These are phyloP conservation scores for Cucumis hystrix DNA, from an alignment of 306 rosid genomes.

Conservation along the genomic window DNA sequence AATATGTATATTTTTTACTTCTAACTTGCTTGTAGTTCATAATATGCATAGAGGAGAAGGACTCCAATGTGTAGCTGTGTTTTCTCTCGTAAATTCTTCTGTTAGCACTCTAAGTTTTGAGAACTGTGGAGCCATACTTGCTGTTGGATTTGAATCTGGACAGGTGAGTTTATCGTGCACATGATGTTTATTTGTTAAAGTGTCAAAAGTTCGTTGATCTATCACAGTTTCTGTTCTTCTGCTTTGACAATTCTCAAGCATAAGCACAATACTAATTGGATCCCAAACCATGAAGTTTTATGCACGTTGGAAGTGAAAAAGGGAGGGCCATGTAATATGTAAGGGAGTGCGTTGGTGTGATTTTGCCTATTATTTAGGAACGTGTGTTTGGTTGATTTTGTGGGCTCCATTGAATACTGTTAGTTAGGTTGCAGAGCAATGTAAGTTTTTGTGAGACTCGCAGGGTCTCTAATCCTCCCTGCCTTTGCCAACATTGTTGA, in stretches of 20 bases:
- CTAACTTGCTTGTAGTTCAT: constrained; percentile 37
- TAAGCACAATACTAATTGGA: constrained; percentile 3
- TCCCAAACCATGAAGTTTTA: not conserved
- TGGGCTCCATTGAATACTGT: not conserved
- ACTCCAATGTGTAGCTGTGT: constrained; percentile 46
- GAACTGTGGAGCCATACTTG: constrained; percentile 46
- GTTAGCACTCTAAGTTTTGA: constrained; percentile 44
- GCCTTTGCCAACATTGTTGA: not conserved
- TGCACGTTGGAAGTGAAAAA: not conserved
- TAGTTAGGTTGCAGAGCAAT: not conserved
- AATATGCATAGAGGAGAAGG: constrained; percentile 35
- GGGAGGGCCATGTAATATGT: not conserved
- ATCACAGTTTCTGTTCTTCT: not conserved
- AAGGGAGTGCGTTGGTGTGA: not conserved
- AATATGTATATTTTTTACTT: constrained; percentile 2
- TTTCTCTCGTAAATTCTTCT: constrained; percentile 49
- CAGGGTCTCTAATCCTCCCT: not conserved
- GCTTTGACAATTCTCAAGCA: not conserved
- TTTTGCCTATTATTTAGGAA: not conserved
- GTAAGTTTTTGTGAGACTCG: not conserved
- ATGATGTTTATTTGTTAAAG: not conserved
- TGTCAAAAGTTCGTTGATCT: not conserved
- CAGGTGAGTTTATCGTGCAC: constrained; percentile 33
- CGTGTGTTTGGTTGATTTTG: not conserved
- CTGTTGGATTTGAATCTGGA: constrained; percentile 67